Base-by-base conservation (phyloP, 257 asterid genomes). In the Striga asiatica region DNA sequence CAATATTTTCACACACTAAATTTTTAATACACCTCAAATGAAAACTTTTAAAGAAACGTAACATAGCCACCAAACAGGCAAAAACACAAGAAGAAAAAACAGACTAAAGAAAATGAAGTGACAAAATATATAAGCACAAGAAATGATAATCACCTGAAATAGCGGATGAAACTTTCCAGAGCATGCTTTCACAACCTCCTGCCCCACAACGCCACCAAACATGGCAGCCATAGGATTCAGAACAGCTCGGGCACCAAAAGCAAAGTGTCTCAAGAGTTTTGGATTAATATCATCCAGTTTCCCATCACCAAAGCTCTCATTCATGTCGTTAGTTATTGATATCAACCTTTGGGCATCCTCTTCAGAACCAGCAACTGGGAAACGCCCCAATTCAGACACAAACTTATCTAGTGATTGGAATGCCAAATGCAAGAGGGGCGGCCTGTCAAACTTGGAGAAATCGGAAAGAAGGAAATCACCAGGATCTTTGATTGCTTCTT, bases 171-270 rank as follows among this genome's bases (percentile, higher is more conserved):
- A 89, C 75, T 89, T 89, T 64, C 95, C 95, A 56, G 97, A 82
- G 83, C 97, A 89, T 32, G 97, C 97, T 81, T 89, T 89, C 77
- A 89, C 52, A 71, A 89, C 87, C 74, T 89, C 97, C 82, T 89
- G 97, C 29, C 95, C 97, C 38, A 89, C 95, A 72, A 89, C 77
- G 64, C 97, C 97, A 60, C 97, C 97, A 68, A 85, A 89, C 85
- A 89, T 89, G 74, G 95, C 97, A 70, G 97, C 95, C 95, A 89
- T 82, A 48, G 97, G 95, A 65, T 85, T 89, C 61, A 89, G 78
- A 34, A 85, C 89, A 38, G 95, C 97, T 48, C 95, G 83, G 22
- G 95, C 83, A 60, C 97, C 97, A 74, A 74, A 83, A 59, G 94
- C 82, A 62, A 89, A 89, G 34, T 82, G 79, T 57, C 67, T 75